Percentiles rank a stretch among this genome's conserved stretches.
Conservation (phyloP, 768 basidiomycete genomes). For the Cubamyces lactineus region DNA sequence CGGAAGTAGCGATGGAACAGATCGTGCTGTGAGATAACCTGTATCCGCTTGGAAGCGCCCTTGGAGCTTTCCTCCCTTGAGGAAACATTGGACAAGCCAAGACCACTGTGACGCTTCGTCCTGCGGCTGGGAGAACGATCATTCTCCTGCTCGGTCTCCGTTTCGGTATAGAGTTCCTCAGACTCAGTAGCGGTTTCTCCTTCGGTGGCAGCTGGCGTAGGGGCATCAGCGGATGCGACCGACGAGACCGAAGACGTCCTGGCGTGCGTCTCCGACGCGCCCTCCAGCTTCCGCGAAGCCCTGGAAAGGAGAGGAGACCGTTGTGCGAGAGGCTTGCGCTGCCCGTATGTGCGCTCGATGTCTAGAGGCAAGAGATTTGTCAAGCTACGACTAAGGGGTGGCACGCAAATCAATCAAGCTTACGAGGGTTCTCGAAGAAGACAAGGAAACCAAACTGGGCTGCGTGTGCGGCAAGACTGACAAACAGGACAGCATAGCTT, state of each 20-base stretch:
- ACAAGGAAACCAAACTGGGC: constrained; percentile 96
- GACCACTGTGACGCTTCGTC: constrained; percentile 14
- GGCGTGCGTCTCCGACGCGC: constrained; percentile 16
- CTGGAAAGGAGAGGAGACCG: constrained; percentile 65
- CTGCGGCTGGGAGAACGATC: constrained; percentile 17
- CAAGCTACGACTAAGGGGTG: too few species aligned
- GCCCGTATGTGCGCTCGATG: constrained; percentile 76
- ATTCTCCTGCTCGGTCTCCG: constrained; percentile 52
- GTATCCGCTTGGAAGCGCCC: constrained; percentile 6
- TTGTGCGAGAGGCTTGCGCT: constrained; percentile 86
- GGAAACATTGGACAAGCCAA: constrained; percentile 11
- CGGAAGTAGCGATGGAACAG: constrained; percentile 88
- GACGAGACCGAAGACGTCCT: constrained; percentile 33
- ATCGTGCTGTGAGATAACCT: constrained; percentile 75
- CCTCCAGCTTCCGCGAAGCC: constrained; percentile 23
- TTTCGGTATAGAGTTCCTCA: constrained; percentile 62
- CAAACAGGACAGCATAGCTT: constrained; percentile 89
- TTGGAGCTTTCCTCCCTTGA: constrained; percentile 3
- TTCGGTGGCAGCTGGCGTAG: constrained; percentile 70
- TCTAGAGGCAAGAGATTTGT: too few species aligned
- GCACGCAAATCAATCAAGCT: constrained; percentile 34
- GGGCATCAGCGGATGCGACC: constrained; percentile 23
- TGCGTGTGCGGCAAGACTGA: constrained; percentile 91
- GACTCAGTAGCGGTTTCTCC: constrained; percentile 77
- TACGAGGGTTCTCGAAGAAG: constrained; percentile 97